A percentile compares a stretch with the other conserved stretches of the same genome.
phyloP scores from a whole-genome alignment of 257 asterid species.

The Sherardia arvensis region DNA sequence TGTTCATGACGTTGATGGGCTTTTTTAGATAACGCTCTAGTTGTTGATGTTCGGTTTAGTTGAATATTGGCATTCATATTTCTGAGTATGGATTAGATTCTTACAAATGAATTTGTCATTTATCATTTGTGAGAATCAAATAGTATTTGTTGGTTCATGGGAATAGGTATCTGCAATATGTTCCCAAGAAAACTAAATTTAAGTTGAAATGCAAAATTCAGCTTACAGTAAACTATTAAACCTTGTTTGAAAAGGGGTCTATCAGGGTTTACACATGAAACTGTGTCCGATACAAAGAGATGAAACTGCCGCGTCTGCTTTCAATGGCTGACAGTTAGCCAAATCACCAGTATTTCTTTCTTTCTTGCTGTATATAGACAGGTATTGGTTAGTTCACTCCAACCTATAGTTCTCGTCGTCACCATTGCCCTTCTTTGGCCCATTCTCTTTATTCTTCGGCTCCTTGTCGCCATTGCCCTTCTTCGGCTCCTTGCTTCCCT shows the following conservation, averaged over 20 bases:
- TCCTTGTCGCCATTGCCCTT: not conserved
- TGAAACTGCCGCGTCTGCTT: slow-evolving; percentile 26
- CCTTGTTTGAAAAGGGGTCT: slow-evolving; percentile 22
- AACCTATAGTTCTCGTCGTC: slow-evolving; percentile 20
- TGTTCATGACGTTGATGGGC: too few species aligned
- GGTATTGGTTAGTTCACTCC: slow-evolving; percentile 17
- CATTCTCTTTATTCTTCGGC: slow-evolving; percentile 1
- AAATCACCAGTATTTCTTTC: slow-evolving; percentile 14
- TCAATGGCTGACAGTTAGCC: slow-evolving; percentile 18
- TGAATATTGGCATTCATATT: too few species aligned
- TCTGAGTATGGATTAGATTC: too few species aligned
- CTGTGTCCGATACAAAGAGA: slow-evolving; percentile 18
- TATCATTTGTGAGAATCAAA: too few species aligned
- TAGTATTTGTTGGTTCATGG: not conserved
- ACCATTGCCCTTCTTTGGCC: slow-evolving; percentile 14
- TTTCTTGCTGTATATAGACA: slow-evolving; percentile 17
- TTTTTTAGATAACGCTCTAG: not conserved
- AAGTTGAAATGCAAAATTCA: slow-evolving; percentile 20
- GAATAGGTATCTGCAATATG: not conserved
- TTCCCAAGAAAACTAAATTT: slow-evolving; percentile 17
- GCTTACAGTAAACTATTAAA: slow-evolving; percentile 21
- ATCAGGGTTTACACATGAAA: slow-evolving; percentile 22
- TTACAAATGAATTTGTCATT: too few species aligned
- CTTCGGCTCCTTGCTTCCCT: too few species aligned
- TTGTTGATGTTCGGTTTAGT: not conserved